Evolutionary conservation across 1,284 basidiomycete genomes (phyloP).

Genomic region (Dichomitus squalens): DNA sequence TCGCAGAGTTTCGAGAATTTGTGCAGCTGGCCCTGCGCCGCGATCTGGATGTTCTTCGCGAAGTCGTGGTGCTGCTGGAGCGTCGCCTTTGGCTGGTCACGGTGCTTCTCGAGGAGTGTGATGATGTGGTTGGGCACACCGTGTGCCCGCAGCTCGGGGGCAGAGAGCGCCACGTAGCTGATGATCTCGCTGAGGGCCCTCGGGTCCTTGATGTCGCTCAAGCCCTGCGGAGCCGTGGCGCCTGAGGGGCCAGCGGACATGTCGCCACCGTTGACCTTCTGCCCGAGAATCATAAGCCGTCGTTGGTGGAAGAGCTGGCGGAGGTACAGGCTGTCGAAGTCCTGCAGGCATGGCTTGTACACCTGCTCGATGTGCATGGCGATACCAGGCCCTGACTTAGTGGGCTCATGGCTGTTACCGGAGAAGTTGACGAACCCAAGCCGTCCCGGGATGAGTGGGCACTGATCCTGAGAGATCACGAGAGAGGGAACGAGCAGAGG

Average conservation of each 20-base stretch:
- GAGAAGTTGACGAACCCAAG: constrained; percentile 67
- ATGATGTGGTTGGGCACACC: constrained; percentile 56
- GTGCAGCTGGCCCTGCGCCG: constrained; percentile 9
- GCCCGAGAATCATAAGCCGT: constrained; percentile 13
- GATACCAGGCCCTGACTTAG: constrained; percentile 57
- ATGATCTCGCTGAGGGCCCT: constrained; percentile 45
- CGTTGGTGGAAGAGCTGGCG: constrained; percentile 20
- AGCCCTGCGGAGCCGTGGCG: background rate
- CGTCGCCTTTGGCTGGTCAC: constrained; percentile 46
- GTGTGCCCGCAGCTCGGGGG: constrained; percentile 53
- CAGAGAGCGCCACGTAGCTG: constrained; percentile 44
- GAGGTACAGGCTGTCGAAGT: constrained; percentile 61
- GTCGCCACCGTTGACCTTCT: constrained; percentile 1
- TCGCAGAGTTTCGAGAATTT: constrained; percentile 8
- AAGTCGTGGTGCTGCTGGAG: constrained; percentile 45
- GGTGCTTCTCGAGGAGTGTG: constrained; percentile 56
- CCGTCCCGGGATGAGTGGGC: constrained; percentile 64
- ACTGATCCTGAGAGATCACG: constrained; percentile 45
- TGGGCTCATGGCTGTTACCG: constrained; percentile 54
- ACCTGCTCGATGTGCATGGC: constrained; percentile 60
- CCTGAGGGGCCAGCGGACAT: background rate
- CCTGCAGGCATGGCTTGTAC: constrained; percentile 58
- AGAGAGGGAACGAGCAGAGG: background rate
- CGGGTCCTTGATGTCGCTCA: constrained; percentile 26
- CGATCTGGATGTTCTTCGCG: constrained; percentile 18